Conservation (phyloP, 164 flowering plant genomes). For the Santalum album region DNA sequence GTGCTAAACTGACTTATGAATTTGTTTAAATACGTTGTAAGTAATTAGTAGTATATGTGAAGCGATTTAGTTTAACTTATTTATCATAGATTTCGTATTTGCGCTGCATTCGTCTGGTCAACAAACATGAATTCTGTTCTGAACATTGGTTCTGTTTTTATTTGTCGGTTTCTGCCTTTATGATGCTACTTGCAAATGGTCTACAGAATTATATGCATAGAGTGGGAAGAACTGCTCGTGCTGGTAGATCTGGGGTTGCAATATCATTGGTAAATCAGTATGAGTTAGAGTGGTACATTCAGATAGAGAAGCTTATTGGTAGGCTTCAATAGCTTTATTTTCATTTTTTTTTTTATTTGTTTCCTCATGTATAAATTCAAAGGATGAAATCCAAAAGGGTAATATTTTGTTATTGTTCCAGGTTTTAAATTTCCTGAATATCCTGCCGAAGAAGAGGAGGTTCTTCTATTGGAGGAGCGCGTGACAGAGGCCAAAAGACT, state of each 20-base stretch:
- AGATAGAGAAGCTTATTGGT: conserved; percentile 80
- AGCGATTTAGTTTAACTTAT: too few species aligned
- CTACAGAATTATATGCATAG: conserved; percentile 86
- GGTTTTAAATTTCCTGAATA: conserved; percentile 66
- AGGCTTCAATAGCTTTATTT: conserved; percentile 4
- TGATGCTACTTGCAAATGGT: not conserved
- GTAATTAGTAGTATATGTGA: too few species aligned
- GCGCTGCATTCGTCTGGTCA: too few species aligned
- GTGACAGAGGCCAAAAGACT: conserved; percentile 75
- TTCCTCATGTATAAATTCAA: not conserved
- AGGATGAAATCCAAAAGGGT: not conserved
- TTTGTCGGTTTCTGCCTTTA: too few species aligned
- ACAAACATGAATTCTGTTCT: too few species aligned
- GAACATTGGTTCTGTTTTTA: too few species aligned
- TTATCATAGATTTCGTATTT: too few species aligned
- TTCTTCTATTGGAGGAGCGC: conserved; percentile 50
- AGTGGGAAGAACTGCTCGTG: conserved; percentile 98
- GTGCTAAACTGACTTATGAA: too few species aligned
- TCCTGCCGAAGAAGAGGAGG: conserved; percentile 63
- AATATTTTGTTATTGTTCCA: conserved; percentile 15
- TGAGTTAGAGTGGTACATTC: conserved; percentile 77
- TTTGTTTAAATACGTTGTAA: too few species aligned
- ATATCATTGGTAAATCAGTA: conserved; percentile 88
- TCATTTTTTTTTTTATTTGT: not conserved
- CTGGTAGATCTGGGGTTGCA: conserved; percentile 88